phyloP scores from a whole-genome alignment of 2,329 filamentous ascomycete species.

The Penicillium nordicum region DNA sequence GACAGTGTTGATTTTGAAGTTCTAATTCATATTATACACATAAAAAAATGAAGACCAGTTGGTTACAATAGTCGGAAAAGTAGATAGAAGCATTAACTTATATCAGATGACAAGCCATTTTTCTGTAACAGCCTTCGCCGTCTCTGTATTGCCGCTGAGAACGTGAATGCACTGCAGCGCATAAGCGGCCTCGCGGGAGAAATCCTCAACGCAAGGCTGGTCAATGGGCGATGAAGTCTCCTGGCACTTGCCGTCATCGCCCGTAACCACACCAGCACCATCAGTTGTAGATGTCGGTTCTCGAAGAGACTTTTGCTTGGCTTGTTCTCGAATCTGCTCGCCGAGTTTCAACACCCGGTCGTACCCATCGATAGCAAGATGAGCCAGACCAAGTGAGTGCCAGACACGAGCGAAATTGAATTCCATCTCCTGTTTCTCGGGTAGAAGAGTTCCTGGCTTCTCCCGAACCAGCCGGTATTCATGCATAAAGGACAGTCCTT shows the following conservation, averaged over 20 bases:
- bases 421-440: constrained; percentile 68
- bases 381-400: constrained; percentile 69
- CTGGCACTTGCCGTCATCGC: constrained; percentile 8
- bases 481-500: constrained; percentile 78
- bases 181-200: constrained; percentile 69
- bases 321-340: constrained; percentile 41
- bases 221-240: constrained; percentile 3
- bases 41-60: not conserved
- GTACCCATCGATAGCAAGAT: constrained; percentile 72
- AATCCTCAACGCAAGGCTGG: constrained; percentile 50
- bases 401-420: constrained; percentile 77
- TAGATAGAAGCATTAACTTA: not conserved
- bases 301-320: constrained; percentile 16
- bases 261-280: constrained; percentile 35
- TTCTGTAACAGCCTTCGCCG: constrained; percentile 60
- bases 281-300: constrained; percentile 39
- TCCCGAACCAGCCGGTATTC: constrained; percentile 64
- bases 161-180: constrained; percentile 67
- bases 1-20: not conserved
- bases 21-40: not conserved
- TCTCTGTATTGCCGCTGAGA: constrained; percentile 59
- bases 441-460: constrained; percentile 40
- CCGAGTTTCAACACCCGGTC: constrained; percentile 54
- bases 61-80: not conserved
- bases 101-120: constrained; percentile 54